Evolutionary conservation across 768 basidiomycete species (phyloP).

Genomic region (Sarcodon aspratus): DNA sequence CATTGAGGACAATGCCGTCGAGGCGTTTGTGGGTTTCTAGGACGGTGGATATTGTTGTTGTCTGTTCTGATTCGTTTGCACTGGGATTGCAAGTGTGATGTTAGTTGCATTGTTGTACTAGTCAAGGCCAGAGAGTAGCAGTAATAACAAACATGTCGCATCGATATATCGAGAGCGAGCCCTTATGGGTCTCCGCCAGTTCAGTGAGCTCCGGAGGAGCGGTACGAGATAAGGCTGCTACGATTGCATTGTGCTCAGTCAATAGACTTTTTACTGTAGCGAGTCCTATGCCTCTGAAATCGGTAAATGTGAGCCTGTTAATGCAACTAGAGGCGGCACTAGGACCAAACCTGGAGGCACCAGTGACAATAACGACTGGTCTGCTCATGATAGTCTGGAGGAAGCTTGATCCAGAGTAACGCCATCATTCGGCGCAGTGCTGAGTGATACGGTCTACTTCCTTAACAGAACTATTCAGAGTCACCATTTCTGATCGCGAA

Average conservation of each 20-base stretch:
- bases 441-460: too few relatives aligned
- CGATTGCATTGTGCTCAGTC: slow-evolving; percentile 46
- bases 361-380: slow-evolving; percentile 70
- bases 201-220: slow-evolving; percentile 49
- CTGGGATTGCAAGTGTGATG: slow-evolving; percentile 23
- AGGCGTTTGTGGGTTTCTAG: slow-evolving; percentile 45
- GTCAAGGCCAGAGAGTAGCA: not conserved
- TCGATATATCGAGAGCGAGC: slow-evolving; percentile 38
- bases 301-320: not conserved
- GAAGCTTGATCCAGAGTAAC: too few relatives aligned
- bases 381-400: slow-evolving; percentile 14
- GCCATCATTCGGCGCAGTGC: too few relatives aligned
- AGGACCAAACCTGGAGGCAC: slow-evolving; percentile 59
- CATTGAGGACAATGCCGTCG: slow-evolving; percentile 78
- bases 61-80: slow-evolving; percentile 41
- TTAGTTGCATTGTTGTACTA: not conserved
- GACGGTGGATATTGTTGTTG: slow-evolving; percentile 43
- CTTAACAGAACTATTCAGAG: too few relatives aligned
- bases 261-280: slow-evolving; percentile 63
- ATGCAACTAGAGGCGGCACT: slow-evolving; percentile 12
- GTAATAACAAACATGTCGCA: slow-evolving; percentile 63
- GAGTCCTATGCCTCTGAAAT: slow-evolving; percentile 59
- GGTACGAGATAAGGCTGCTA: slow-evolving; percentile 70
- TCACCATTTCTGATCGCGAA: too few relatives aligned
- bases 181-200: slow-evolving; percentile 27